Evolutionary conservation across 148 eudicot genomes (phyloP), one percentile per base, ranked within the genome.

Genomic region (Diospyros lotus): DNA sequence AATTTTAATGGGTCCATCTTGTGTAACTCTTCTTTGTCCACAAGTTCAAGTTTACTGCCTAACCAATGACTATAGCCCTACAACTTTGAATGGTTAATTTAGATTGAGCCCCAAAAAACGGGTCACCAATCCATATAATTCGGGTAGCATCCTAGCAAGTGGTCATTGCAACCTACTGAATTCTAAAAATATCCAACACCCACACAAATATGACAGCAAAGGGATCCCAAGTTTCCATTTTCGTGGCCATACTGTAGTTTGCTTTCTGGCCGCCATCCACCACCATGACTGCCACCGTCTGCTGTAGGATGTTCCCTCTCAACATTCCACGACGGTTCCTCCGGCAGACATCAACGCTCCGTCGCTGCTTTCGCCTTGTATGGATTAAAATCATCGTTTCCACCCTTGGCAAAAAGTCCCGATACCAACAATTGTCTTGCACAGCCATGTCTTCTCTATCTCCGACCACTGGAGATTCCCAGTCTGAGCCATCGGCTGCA

Each of bases 301-400:
- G 81, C 76, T 75, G 75, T 6, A 48, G 6, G 1, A 48, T 48
- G 52, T 48, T 48, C 52, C 52, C 52, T 8, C 13, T 76, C 42
- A 43, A 44, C 50, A 12, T 80, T 6, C 75, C 58, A 18, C 18
- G 74, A 28, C 59, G 58, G 9, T 74, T 81, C 28, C 17, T 78
- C 54, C 50, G 77, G 64, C 83, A 78, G 5, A 52, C 82, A 6
- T 38, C 66, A 17, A 17, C 74, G 45, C 73, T 82, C 65, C 75
- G 79, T 12, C 77, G 78, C 54, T 72, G 75, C 73, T 40, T 82
- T 52, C 71, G 74, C 15, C 13, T 66, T 4, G 58, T 82, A 1
- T 79, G 83, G 81, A 74, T 68, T 53, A 81, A 71, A 63, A 38
- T 83, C 12, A n/a, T 74, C 9, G 12, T 72, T 13, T 77, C 66